A percentile compares a stretch with the other conserved stretches of the same genome.
These are phyloP conservation scores for Biancaea sappan DNA, from an alignment of 306 rosid species.

Conservation along the genomic window DNA sequence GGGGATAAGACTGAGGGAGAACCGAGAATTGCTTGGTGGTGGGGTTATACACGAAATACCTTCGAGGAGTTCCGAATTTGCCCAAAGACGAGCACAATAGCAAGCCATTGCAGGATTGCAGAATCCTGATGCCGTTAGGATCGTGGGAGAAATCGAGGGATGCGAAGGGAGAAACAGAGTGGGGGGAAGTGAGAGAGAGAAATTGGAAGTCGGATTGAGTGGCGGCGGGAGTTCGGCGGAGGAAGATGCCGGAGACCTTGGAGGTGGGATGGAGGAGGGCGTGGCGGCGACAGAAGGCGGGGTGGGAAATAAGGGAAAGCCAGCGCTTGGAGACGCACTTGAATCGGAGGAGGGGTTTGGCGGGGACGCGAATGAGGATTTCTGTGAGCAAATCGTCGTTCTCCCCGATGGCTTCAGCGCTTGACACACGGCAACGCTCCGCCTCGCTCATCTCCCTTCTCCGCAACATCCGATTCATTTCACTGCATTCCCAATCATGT, in stretches of 20 bases:
- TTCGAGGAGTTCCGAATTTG: background rate
- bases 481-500: background rate
- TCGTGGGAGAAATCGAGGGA: conserved; percentile 18
- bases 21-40: conserved; percentile 28
- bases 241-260: conserved; percentile 32
- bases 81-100: conserved; percentile 20
- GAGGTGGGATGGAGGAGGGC: conserved; percentile 2
- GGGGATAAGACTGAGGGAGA: conserved; percentile 24
- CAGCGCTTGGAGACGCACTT: conserved; percentile 36
- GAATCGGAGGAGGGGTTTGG: conserved; percentile 32
- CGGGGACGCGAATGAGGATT: conserved; percentile 27
- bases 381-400: conserved; percentile 22
- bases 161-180: conserved; percentile 1
- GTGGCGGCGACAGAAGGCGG: conserved; percentile 28
- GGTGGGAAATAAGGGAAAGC: conserved; percentile 27
- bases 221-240: background rate
- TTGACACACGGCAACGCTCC: background rate
- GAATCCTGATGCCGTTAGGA: conserved; percentile 2
- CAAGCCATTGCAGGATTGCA: conserved; percentile 44
- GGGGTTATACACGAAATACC: conserved; percentile 35
- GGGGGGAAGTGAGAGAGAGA: background rate
- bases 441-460: background rate
- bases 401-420: background rate
- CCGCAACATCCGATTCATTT: background rate
- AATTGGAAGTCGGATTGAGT: background rate